Conservation (phyloP, 2,329 filamentous ascomycete species). For the Claviceps paspali region DNA sequence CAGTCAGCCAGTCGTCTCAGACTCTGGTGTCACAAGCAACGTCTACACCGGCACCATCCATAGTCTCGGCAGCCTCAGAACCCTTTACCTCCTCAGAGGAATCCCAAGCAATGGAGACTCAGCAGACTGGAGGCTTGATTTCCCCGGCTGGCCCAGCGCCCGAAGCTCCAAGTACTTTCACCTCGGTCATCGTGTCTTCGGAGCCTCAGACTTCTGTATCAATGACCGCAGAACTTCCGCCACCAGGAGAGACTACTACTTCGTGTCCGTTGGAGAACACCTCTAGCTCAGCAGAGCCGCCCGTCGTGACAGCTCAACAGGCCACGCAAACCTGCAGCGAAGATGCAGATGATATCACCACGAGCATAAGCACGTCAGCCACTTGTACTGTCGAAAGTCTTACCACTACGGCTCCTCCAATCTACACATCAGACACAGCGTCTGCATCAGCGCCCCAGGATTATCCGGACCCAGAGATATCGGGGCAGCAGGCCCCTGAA, state of each 20-base stretch:
- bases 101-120: not conserved
- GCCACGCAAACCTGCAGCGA: slow-evolving; percentile 3
- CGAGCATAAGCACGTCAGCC: not conserved
- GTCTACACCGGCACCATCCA: slow-evolving; percentile 3
- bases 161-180: slow-evolving; percentile 5
- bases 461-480: slow-evolving; percentile 1
- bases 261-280: slow-evolving; percentile 1
- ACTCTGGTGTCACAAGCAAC: slow-evolving; percentile 2
- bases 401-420: not conserved
- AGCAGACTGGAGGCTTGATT: slow-evolving; percentile 1
- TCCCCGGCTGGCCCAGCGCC: slow-evolving; percentile 8
- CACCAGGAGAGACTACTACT: not conserved
- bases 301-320: not conserved
- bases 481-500: slow-evolving; percentile 3
- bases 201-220: not conserved
- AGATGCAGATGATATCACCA: not conserved
- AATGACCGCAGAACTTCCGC: not conserved
- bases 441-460: slow-evolving; percentile 2
- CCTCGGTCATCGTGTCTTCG: not conserved
- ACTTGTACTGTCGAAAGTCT: not conserved
- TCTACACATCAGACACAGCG: slow-evolving; percentile 2
- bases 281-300: not conserved
- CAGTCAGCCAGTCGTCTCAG: slow-evolving; percentile 5
- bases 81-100: not conserved
- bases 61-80: slow-evolving; percentile 1